These are phyloP conservation scores for Nemania serpens DNA, from an alignment of 2,329 filamentous ascomycete genomes.

Conservation along the genomic window DNA sequence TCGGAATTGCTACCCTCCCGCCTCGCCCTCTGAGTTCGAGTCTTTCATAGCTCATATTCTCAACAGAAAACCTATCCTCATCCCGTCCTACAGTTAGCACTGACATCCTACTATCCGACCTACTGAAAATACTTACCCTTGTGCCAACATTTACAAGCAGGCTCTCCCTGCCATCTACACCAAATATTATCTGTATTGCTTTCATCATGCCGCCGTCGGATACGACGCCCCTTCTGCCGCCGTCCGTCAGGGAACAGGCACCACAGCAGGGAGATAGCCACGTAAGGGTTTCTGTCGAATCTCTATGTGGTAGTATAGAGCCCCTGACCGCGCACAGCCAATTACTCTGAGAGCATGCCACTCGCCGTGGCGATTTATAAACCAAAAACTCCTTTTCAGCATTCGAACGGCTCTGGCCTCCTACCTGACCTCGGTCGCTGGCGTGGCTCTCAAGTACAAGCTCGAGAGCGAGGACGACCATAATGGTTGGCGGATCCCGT, in stretches of 20 bases:
- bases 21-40: neutral
- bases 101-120: constrained; percentile 10
- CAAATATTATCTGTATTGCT: neutral
- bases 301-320: neutral
- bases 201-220: constrained; percentile 36
- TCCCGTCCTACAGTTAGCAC: neutral
- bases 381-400: constrained; percentile 51
- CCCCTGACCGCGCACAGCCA: constrained; percentile 48
- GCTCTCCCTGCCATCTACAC: constrained; percentile 1
- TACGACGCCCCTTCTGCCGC: constrained; percentile 38
- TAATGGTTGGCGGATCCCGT: constrained; percentile 49
- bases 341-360: constrained; percentile 57
- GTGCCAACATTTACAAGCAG: neutral
- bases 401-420: constrained; percentile 49
- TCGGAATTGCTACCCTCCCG: neutral
- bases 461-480: constrained; percentile 47
- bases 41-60: neutral
- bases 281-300: constrained; percentile 32
- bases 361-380: constrained; percentile 55
- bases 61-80: neutral
- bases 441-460: constrained; percentile 53
- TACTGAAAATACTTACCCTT: constrained; percentile 15
- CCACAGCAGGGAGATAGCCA: constrained; percentile 40
- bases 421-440: constrained; percentile 49
- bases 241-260: constrained; percentile 21